phyloP scores from a whole-genome alignment of 2,329 filamentous ascomycete genomes.

The Mycosphaerella sp. region DNA sequence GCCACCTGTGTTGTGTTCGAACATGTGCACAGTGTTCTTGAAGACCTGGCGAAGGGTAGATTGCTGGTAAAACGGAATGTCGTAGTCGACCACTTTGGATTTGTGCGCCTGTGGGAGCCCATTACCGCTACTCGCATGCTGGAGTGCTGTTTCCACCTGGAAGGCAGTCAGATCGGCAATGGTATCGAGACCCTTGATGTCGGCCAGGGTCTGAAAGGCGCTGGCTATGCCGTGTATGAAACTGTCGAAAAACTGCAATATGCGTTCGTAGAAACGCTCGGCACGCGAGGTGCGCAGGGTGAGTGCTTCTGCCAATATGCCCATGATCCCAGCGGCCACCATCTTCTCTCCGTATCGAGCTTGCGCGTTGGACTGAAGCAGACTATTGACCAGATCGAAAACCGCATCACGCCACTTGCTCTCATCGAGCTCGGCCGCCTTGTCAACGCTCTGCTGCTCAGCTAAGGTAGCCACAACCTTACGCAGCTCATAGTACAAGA shows the following conservation, averaged over 20 bases:
- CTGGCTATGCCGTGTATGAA: conserved; percentile 75
- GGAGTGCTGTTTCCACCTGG: conserved; percentile 65
- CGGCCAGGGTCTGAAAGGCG: conserved; percentile 76
- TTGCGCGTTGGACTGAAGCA: conserved; percentile 51
- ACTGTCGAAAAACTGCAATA: conserved; percentile 80
- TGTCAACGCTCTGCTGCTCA: conserved; percentile 49
- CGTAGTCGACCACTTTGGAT: conserved; percentile 82
- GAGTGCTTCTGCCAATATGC: conserved; percentile 82
- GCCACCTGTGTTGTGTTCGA: conserved; percentile 73
- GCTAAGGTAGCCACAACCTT: conserved; percentile 82
- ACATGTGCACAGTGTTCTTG: conserved; percentile 94
- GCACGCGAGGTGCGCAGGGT: conserved; percentile 75
- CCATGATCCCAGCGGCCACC: conserved; percentile 81
- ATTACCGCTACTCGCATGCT: conserved; percentile 58
- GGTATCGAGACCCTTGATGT: conserved; percentile 77
- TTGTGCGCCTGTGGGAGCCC: conserved; percentile 67
- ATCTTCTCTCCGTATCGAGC: conserved; percentile 69
- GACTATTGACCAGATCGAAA: conserved; percentile 77
- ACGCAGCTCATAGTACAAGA: conserved; percentile 84
- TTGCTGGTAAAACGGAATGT: conserved; percentile 87
- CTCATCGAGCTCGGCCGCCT: conserved; percentile 54
- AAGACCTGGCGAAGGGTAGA: conserved; percentile 89
- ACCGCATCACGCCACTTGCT: conserved; percentile 88
- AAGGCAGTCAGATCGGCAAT: conserved; percentile 80
- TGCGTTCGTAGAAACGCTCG: conserved; percentile 73